These are phyloP conservation scores for Psilocybe subaeruginosa DNA, from an alignment of 768 basidiomycete genomes.

Conservation along the genomic window DNA sequence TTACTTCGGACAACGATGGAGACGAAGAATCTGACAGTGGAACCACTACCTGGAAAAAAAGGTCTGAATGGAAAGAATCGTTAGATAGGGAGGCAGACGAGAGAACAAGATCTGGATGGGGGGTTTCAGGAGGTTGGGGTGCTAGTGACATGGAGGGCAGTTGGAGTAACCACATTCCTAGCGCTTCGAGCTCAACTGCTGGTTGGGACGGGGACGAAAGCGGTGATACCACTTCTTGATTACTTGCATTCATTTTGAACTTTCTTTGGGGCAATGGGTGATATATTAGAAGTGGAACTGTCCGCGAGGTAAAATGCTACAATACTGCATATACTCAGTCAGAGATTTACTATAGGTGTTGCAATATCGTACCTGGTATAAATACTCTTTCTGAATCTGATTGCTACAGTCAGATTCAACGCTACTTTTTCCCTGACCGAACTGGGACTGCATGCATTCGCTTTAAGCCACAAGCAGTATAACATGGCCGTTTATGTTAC, in stretches of 20 bases:
- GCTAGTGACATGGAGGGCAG: constrained; percentile 4
- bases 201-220: constrained; percentile 53
- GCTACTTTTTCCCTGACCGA: constrained; percentile 19
- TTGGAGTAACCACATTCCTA: constrained; percentile 25
- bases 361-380: constrained; percentile 35
- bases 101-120: constrained; percentile 15
- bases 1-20: constrained; percentile 15
- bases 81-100: constrained; percentile 8
- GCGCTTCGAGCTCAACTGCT: constrained; percentile 35
- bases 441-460: constrained; percentile 21
- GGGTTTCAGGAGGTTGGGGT: constrained; percentile 13
- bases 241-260: background rate
- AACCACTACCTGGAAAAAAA: constrained; percentile 21
- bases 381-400: constrained; percentile 18
- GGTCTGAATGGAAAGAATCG: constrained; percentile 14
- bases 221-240: constrained; percentile 35
- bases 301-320: constrained; percentile 32
- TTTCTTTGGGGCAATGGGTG: constrained; percentile 4
- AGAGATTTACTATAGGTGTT: background rate
- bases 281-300: constrained; percentile 22
- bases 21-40: constrained; percentile 30
- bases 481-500: constrained; percentile 24
- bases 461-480: background rate
- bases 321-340: constrained; percentile 22
- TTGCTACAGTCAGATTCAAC: constrained; percentile 2